phyloP scores from a whole-genome alignment of 2,329 filamentous ascomycete species.

The Mycosphaerelloides madeirae region DNA sequence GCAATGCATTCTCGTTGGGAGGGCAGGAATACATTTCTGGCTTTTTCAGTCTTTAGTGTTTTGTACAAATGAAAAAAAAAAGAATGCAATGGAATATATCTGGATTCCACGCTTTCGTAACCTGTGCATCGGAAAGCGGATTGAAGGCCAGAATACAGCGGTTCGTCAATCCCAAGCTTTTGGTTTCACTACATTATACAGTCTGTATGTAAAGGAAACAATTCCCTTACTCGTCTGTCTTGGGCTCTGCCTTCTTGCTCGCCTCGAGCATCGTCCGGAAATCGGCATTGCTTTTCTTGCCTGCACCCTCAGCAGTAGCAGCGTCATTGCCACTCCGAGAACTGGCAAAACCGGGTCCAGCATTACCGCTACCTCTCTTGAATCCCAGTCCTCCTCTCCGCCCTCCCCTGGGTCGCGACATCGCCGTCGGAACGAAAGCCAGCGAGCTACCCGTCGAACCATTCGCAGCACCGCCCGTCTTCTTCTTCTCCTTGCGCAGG shows the following conservation, averaged over 20 bases:
- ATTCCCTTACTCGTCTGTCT: background rate
- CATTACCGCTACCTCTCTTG: slow-evolving; percentile 38
- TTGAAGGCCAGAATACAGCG: no score
- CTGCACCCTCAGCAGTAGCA: slow-evolving; percentile 24
- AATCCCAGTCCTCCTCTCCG: slow-evolving; percentile 47
- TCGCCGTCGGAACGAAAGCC: slow-evolving; percentile 20
- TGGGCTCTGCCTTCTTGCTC: slow-evolving; percentile 24
- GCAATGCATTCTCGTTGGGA: no score
- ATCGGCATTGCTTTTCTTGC: slow-evolving; percentile 53
- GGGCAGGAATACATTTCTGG: no score
- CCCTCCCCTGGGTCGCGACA: slow-evolving; percentile 45
- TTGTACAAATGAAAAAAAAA: no score
- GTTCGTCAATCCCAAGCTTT: background rate
- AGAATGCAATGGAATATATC: no score
- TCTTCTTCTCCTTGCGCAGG: slow-evolving; percentile 40
- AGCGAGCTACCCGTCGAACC: slow-evolving; percentile 18
- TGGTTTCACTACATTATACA: background rate
- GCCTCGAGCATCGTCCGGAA: slow-evolving; percentile 53
- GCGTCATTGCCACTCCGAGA: background rate
- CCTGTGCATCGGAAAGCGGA: no score
- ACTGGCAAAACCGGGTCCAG: background rate
- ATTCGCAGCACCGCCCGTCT: slow-evolving; percentile 14
- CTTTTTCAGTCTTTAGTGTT: no score
- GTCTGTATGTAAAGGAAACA: background rate
- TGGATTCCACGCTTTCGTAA: no score